phyloP scores from a whole-genome alignment of 2,329 filamentous ascomycete genomes.

The Calonectria henricotiae region DNA sequence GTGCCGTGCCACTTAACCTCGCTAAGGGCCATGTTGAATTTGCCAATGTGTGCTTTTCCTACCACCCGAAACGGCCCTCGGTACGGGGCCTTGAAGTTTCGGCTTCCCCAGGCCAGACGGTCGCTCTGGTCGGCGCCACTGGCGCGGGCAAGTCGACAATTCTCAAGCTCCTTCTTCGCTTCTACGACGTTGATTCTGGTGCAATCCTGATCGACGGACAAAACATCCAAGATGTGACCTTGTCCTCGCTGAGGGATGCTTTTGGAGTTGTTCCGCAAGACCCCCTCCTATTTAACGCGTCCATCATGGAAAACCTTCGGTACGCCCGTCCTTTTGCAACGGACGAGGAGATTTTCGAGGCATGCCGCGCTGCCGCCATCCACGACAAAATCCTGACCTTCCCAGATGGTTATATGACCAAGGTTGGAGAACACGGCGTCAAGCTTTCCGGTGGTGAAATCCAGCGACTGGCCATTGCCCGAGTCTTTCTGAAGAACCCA shows the following conservation, averaged over 20 bases:
- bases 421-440: constrained; percentile 66
- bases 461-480: constrained; percentile 66
- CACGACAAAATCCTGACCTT: constrained; percentile 77
- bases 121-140: constrained; percentile 76
- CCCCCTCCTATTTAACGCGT: constrained; percentile 75
- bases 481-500: constrained; percentile 55
- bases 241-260: constrained; percentile 71
- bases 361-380: constrained; percentile 74
- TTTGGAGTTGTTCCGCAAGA: constrained; percentile 79
- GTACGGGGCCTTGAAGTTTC: constrained; percentile 67
- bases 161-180: constrained; percentile 73
- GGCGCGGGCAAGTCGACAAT: constrained; percentile 77
- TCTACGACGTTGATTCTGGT: constrained; percentile 72
- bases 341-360: constrained; percentile 73
- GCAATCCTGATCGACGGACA: constrained; percentile 73
- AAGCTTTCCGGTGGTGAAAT: constrained; percentile 69
- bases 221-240: constrained; percentile 73
- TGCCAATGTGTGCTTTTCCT: constrained; percentile 70
- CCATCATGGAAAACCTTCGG: constrained; percentile 76
- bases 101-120: constrained; percentile 68
- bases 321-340: constrained; percentile 76
- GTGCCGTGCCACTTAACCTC: constrained; percentile 63
- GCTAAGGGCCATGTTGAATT: constrained; percentile 69
- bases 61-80: constrained; percentile 68
- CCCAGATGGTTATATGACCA: constrained; percentile 66